A percentile compares a stretch with the other conserved stretches of the same genome.
Evolutionary conservation across 148 eudicot genomes (phyloP).

Genomic region (Drosera capensis): DNA sequence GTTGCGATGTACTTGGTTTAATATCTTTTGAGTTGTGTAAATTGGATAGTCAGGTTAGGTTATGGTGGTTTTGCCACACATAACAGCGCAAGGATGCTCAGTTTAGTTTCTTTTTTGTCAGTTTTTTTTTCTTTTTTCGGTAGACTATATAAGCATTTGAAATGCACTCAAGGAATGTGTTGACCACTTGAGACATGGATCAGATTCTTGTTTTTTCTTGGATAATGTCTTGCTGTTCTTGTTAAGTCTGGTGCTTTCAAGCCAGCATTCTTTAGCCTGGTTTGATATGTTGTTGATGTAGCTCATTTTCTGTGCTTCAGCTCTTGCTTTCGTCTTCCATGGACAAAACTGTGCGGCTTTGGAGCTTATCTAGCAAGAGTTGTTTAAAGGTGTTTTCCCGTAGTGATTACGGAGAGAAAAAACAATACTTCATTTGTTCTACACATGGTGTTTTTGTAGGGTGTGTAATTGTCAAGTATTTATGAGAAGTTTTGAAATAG

Average conservation of each 20-base stretch:
- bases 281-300: background rate
- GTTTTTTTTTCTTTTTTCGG: no score
- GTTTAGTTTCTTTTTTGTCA: no score
- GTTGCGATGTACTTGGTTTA: no score
- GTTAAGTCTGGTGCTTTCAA: background rate
- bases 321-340: slow-evolving; percentile 93
- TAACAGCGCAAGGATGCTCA: no score
- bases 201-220: no score
- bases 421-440: background rate
- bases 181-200: no score
- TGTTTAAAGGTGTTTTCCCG: slow-evolving; percentile 90
- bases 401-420: slow-evolving; percentile 75
- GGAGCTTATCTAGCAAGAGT: slow-evolving; percentile 73
- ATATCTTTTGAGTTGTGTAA: no score
- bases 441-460: background rate
- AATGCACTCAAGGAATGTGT: no score
- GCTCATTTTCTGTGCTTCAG: slow-evolving; percentile 38
- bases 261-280: background rate
- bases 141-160: no score
- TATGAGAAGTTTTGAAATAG: background rate
- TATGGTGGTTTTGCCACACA: no score
- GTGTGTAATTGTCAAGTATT: background rate
- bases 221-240: no score
- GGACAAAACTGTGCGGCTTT: slow-evolving; percentile 95
- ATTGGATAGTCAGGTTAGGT: no score